Percentiles rank a stretch among this genome's conserved stretches.
phyloP scores from a whole-genome alignment of 306 rosid species.

The Alnus rubra region DNA sequence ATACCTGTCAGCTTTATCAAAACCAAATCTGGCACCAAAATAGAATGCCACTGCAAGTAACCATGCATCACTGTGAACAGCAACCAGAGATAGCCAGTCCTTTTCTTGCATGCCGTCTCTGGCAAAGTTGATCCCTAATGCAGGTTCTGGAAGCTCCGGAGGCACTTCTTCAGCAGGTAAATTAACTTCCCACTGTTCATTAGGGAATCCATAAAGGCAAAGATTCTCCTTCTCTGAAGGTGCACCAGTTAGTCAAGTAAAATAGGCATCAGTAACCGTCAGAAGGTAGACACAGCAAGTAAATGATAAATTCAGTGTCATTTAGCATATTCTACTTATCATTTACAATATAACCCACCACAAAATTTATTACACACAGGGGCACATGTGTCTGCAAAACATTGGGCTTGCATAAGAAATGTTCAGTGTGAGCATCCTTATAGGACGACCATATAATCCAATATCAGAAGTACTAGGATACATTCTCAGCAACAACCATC shows the following conservation, averaged over 20 bases:
- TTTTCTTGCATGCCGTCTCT: constrained; percentile 64
- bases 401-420: neutral
- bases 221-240: constrained; percentile 56
- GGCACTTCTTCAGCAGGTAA: constrained; percentile 65
- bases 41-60: constrained; percentile 52
- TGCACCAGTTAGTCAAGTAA: constrained; percentile 16
- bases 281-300: neutral
- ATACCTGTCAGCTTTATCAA: constrained; percentile 53
- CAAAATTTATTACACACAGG: neutral
- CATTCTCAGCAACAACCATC: no score
- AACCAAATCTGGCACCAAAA: constrained; percentile 55
- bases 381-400: neutral
- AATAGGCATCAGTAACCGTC: neutral
- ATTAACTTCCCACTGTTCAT: constrained; percentile 57
- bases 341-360: neutral
- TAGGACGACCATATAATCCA: neutral
- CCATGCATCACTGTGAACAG: constrained; percentile 56
- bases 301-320: neutral
- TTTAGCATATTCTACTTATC: neutral
- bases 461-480: neutral
- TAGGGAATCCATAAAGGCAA: constrained; percentile 57
- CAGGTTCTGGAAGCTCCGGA: constrained; percentile 64
- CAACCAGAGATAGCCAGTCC: constrained; percentile 50
- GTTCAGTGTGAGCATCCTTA: neutral
- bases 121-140: constrained; percentile 66